Base-by-base conservation (phyloP, 2,329 filamentous ascomycete species). In the Penicillium sp. region DNA sequence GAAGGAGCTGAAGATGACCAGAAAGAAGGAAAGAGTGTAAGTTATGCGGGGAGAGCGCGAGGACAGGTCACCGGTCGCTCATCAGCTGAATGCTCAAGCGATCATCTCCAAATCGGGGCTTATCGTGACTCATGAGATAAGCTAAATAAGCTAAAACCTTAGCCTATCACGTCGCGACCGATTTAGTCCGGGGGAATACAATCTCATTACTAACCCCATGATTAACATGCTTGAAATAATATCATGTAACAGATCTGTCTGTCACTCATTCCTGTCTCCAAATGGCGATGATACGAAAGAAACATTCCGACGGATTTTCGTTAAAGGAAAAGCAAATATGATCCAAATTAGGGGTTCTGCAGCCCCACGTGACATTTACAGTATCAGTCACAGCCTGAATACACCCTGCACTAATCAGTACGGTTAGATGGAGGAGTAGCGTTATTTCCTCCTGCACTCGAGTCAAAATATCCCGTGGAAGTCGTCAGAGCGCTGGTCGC, bases 341-440 rank as follows among this genome's bases (percentile, higher is more conserved):
- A n/a, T 6, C 19, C 39, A 13, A 22, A 21, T 41, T 22, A 41
- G 39, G 39, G 39, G 39, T 41, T 19, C 19, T 41, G 39, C 39
- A 41, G 19, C 39, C 19, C 39, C 39, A 41, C 39, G 19, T 41
- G 39, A 41, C 39, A 41, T 6, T 57, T 57, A 69, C 59, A 70
- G 57, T 22, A 65, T 61, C 61, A 13, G 64, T 64, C 48, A 63
- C 59, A 39, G 64, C 64, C 53, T 69, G 48, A 21, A 68, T 54
- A 48, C 59, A 62, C 31, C 56, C 65, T 31, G 63, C 61, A 51
- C 67, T 59, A 7, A 62, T 55, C 52, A 70, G 26, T 10, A 63
- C 49, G 19, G 48, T 53, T 60, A 10, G 66, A 64, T 21, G 60
- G 31, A 29, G 57, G 60, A 48, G 59, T 56, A 44, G 64, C 60